Base-by-base conservation (phyloP, 1,139 yeast genomes). In the Geotrichum citri-aurantii region DNA sequence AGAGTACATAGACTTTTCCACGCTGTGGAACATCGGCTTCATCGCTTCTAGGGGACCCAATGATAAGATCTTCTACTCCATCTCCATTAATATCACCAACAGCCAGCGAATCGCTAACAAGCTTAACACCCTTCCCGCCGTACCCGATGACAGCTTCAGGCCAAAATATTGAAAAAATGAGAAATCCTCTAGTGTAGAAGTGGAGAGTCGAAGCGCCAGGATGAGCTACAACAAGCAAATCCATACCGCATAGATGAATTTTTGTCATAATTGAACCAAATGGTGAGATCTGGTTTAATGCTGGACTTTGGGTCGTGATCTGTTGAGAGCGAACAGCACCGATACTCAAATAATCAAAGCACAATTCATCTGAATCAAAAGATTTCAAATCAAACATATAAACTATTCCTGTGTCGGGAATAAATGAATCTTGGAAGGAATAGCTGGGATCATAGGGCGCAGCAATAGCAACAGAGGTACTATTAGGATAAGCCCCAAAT, bases 41-140 rank as follows among this genome's bases (percentile, higher is more conserved):
- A 59, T 79, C 79, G 12, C 75, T 71, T 55, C 69, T 72, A 7
- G 78, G 78, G 0, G 81, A 75, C 0, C 80, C 79, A 2, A 82
- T 65, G 1, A 80, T 58, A 23, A 82, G 63, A 50, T 80, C 83
- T 0, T 74, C 75, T 14, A 67, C 61, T 0, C 75, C 77, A 55
- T 75, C 77, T 3, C 65, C 67, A 62, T 74, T 73, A 10, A 74
- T 48, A 58, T 78, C 79, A 3, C 68, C 68, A 0, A 70, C 66
- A 0, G 65, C 59, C 27, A 77, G 63, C 1, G 66, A 49, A 48
- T 63, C 63, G 57, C 81, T 72, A 61, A 69, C 65, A 66, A 72
- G 70, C 60, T 80, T 80, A 1, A 64, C 51, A 0, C 83, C 83
- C 1, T 61, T 48, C 0, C 59, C 23, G 0, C 84, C 84, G 54